phyloP scores from a whole-genome alignment of 805 yeast species.

The Clavispora vitiphila region DNA sequence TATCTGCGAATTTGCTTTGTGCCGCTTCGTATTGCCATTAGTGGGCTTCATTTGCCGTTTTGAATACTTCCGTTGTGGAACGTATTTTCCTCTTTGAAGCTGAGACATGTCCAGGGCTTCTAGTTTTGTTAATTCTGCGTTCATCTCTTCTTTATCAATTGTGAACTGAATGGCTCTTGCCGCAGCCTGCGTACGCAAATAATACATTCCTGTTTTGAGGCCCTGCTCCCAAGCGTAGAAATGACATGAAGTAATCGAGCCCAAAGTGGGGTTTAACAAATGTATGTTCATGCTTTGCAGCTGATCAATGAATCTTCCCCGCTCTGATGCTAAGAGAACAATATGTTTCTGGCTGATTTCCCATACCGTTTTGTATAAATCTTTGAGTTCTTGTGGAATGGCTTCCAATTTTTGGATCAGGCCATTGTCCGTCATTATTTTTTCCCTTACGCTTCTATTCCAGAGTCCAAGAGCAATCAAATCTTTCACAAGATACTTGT shows the following conservation, averaged over 20 bases:
- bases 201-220: conserved; percentile 38
- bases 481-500: conserved; percentile 79
- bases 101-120: conserved; percentile 1
- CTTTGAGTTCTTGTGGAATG: conserved; percentile 72
- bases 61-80: neutral
- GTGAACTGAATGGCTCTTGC: conserved; percentile 34
- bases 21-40: neutral
- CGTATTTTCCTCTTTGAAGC: conserved; percentile 1
- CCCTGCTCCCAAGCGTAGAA: conserved; percentile 39
- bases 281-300: conserved; percentile 42
- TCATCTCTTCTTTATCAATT: conserved; percentile 4
- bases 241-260: conserved; percentile 39
- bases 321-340: conserved; percentile 81
- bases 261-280: conserved; percentile 32
- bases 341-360: conserved; percentile 83
- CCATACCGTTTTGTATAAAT: conserved; percentile 93
- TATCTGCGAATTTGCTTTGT: too few relatives aligned
- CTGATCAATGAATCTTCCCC: conserved; percentile 63
- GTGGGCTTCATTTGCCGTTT: neutral
- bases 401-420: conserved; percentile 73
- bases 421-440: conserved; percentile 72
- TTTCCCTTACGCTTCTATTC: conserved; percentile 73
- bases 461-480: conserved; percentile 78
- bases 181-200: conserved; percentile 35
- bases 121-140: conserved; percentile 1